These are phyloP conservation scores for Trametes elegans DNA, from an alignment of 768 basidiomycete species.

Conservation along the genomic window DNA sequence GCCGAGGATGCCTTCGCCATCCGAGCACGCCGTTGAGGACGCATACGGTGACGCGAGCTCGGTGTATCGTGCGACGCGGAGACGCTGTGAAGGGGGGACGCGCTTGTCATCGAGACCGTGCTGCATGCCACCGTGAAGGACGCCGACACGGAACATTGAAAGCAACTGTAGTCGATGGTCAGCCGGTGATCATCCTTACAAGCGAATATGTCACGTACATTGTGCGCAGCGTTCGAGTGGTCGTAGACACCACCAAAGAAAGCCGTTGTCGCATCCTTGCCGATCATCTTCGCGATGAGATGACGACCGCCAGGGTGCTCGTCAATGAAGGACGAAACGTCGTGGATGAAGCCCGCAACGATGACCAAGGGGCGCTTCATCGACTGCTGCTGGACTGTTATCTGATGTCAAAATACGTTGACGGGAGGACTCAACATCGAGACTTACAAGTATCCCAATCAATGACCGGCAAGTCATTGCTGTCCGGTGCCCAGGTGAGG, in stretches of 20 bases:
- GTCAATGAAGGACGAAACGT: slow-evolving; percentile 78
- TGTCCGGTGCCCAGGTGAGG: slow-evolving; percentile 77
- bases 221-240: slow-evolving; percentile 87
- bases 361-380: slow-evolving; percentile 79
- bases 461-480: slow-evolving; percentile 74
- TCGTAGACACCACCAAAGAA: slow-evolving; percentile 94
- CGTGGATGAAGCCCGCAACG: slow-evolving; percentile 92
- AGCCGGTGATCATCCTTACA: background rate
- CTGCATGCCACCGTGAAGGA: slow-evolving; percentile 52
- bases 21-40: slow-evolving; percentile 34
- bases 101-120: slow-evolving; percentile 47
- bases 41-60: slow-evolving; percentile 35
- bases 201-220: slow-evolving; percentile 42
- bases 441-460: slow-evolving; percentile 82
- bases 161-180: slow-evolving; percentile 34
- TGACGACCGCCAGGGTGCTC: slow-evolving; percentile 93
- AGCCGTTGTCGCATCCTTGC: slow-evolving; percentile 88
- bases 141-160: slow-evolving; percentile 61
- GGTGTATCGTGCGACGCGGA: slow-evolving; percentile 40
- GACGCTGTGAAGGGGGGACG: slow-evolving; percentile 49
- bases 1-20: slow-evolving; percentile 34
- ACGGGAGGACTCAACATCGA: background rate
- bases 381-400: slow-evolving; percentile 73
- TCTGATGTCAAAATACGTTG: background rate
- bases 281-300: slow-evolving; percentile 78